Evolutionary conservation across 345 rosid genomes (phyloP).

Genomic region (Euphorbia pulcherrima): DNA sequence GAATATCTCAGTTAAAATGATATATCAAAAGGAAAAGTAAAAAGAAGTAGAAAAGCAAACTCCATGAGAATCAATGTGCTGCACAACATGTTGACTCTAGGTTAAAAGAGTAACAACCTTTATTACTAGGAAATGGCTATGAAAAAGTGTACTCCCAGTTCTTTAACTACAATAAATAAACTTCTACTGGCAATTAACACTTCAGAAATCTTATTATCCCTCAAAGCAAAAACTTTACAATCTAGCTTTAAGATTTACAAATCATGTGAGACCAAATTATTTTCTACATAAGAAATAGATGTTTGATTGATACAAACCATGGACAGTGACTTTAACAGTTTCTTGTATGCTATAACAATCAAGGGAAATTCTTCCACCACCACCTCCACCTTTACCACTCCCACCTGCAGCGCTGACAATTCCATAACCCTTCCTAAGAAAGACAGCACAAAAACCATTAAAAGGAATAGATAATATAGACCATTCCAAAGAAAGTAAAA

Average conservation of each 20-base stretch:
- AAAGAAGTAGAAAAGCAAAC: neutral
- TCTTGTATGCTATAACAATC: conserved; percentile 97
- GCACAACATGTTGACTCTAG: neutral
- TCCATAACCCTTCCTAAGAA: conserved; percentile 84
- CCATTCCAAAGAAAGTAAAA: neutral
- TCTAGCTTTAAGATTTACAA: neutral
- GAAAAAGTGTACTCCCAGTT: neutral
- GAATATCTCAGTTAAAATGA: neutral
- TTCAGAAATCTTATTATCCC: neutral
- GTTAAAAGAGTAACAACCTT: neutral
- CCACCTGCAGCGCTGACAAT: conserved; percentile 86
- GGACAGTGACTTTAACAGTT: conserved; percentile 72
- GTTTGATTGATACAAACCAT: conserved; percentile 64
- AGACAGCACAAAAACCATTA: conserved; percentile 19
- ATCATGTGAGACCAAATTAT: neutral
- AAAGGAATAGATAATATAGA: conserved; percentile 7
- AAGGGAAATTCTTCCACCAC: conserved; percentile 94
- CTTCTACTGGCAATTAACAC: neutral
- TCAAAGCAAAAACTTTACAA: neutral
- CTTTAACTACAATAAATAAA: neutral
- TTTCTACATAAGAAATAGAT: conserved; percentile 10
- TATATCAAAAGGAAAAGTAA: neutral
- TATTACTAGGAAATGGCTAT: neutral
- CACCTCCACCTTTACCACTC: conserved; percentile 93
- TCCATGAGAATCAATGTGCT: neutral